A percentile compares a stretch with the other conserved stretches of the same genome.
Conservation (phyloP, 2,329 filamentous ascomycete species). For the Calonectria pteridis region DNA sequence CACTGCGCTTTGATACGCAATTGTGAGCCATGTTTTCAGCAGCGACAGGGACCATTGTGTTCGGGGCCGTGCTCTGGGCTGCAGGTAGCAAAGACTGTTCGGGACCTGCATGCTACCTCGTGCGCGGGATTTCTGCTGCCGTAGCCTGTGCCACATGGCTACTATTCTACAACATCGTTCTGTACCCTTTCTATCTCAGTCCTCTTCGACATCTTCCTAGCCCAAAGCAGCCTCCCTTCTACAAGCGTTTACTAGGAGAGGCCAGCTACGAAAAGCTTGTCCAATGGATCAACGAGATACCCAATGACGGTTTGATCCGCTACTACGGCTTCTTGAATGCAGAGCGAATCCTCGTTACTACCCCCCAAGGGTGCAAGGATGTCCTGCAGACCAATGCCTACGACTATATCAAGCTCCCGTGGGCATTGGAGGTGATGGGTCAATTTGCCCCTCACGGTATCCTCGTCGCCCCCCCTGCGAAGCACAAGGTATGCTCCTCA, state of each 20-base stretch:
- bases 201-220: constrained; percentile 27
- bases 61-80: constrained; percentile 25
- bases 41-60: constrained; percentile 2
- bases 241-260: constrained; percentile 20
- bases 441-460: constrained; percentile 23
- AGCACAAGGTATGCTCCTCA: constrained; percentile 15
- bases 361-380: constrained; percentile 13
- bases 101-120: constrained; percentile 67
- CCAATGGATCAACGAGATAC: constrained; percentile 26
- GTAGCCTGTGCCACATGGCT: constrained; percentile 62
- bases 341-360: constrained; percentile 18
- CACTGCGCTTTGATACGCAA: neutral
- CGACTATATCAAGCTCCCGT: constrained; percentile 31
- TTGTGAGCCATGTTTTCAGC: constrained; percentile 11
- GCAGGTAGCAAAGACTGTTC: constrained; percentile 50
- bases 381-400: constrained; percentile 19
- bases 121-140: constrained; percentile 65
- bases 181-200: constrained; percentile 30
- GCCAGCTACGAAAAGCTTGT: constrained; percentile 22
- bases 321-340: constrained; percentile 20
- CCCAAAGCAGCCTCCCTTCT: constrained; percentile 17
- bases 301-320: constrained; percentile 23
- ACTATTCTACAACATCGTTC: constrained; percentile 15
- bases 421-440: constrained; percentile 29
- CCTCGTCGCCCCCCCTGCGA: constrained; percentile 24